Base-by-base conservation (phyloP, 306 rosid species). In the Begonia fuchsioides region DNA sequence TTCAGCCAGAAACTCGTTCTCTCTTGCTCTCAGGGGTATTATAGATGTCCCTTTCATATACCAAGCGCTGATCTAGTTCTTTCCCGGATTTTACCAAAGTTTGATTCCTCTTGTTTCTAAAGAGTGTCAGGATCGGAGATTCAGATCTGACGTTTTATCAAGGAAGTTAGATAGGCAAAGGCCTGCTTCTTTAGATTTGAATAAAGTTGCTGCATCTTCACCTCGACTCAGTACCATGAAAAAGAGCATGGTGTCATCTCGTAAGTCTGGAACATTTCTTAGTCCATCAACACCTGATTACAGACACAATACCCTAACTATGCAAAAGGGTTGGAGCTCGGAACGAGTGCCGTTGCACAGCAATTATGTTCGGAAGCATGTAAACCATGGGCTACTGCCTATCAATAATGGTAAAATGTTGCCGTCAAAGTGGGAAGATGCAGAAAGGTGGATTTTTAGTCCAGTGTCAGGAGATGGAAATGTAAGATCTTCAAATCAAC, bases 391-490 rank as follows among this genome's bases (percentile, higher is more conserved):
- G 16, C 56, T 72, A 60, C 54, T 90, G 65, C 84, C 90, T 57
- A 66, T 81, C 12, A 84, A 63, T 19, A 81, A 75, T 12, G 95
- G 98, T 49, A 82, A 81, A 65, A 69, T 87, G 6, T 77, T 90
- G 77, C 98, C 98, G 9, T 90, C 98, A 0, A 90, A 90, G 61
- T 90, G 98, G 98, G 95, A 90, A 65, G 98, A 90, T 61, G 98
- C 95, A 1, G 97, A 88, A 77, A 76, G 97, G 72, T 88, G 97
- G 97, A 88, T 88, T 66, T 72, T 76, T 16, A 88, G 97, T 77
- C 98, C 98, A 13, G 78, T 84, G 58, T 76, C 93, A 5, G 84
- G 92, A 3, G 95, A 81, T 32, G 65, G 73, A 41, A 56, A 51
- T 11, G 72, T 52, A 10, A 85, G 81, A 77, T 59, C 64, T 50